Conservation (phyloP, 176 grass and related monocot species). For the Phoenix dactylifera region DNA sequence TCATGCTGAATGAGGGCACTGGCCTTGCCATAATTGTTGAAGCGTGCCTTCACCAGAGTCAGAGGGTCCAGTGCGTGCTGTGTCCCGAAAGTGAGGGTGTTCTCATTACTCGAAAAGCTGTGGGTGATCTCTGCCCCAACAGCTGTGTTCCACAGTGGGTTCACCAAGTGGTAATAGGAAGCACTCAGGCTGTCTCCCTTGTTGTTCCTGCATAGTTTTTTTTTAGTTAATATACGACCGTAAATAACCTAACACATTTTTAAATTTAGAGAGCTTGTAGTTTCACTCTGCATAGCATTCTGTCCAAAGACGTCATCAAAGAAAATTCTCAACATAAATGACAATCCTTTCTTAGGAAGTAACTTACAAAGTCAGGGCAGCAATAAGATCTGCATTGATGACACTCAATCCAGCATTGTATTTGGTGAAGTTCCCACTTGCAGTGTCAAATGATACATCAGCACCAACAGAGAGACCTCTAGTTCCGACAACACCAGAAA, state of each 20-base stretch:
- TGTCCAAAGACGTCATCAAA: too few species aligned
- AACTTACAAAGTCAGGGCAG: conserved; percentile 19
- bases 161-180: conserved; percentile 20
- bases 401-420: conserved; percentile 28
- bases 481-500: conserved; percentile 15
- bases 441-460: conserved; percentile 26
- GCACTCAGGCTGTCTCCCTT: conserved; percentile 21
- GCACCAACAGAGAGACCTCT: conserved; percentile 12
- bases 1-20: conserved; percentile 29
- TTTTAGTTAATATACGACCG: background rate
- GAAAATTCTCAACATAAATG: background rate
- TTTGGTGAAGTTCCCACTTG: conserved; percentile 22
- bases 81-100: conserved; percentile 13
- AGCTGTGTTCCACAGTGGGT: conserved; percentile 15
- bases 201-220: conserved; percentile 11
- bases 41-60: conserved; percentile 12
- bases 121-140: conserved; percentile 26
- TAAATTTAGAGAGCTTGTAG: too few species aligned
- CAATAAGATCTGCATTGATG: conserved; percentile 20
- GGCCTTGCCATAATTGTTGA: conserved; percentile 22
- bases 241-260: too few species aligned
- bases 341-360: background rate
- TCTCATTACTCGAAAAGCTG: conserved; percentile 11
- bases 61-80: conserved; percentile 17
- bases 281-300: too few species aligned